Evolutionary conservation across 1,284 basidiomycete genomes (phyloP), one percentile per base, ranked within the genome.

Genomic region (Inonotus hispidus): DNA sequence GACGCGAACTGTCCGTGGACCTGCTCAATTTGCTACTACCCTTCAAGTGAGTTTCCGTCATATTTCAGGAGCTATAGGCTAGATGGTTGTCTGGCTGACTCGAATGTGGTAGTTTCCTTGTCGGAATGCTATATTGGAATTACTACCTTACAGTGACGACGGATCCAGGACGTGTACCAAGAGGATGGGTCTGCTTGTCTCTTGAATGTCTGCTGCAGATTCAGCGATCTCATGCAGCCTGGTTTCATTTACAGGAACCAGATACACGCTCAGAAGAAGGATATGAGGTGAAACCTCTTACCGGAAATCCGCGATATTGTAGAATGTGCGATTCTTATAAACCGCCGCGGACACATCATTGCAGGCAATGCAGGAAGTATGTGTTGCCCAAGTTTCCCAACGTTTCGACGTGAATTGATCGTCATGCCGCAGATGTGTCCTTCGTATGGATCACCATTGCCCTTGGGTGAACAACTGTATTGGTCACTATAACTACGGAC

Each of bases 371-470:
- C 72, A 87, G 88, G 70, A 82, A 82, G 81, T 93, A 72, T 61
- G 81, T 71, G n/a, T 43, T 49, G 45, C 39, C 32, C 23, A 41
- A 52, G 14, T 39, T n/a, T 32, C 3, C 32, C 8, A 32, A 3
- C n/a, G 23, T 49, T 39, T 11, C 29, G 49, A 56, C 21, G 19
- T 43, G 46, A 13, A 47, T 52, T 54, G n/a, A 39, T 21, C 60
- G 6, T 50, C 50, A 5, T 8, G 2, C 11, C 14, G 11, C 3
- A 92, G 89, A 71, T 92, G 90, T 72, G 80, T 93, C 7, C 79
- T 93, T 58, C 83, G 90, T 52, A 93, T 94, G 88, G 88, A 93
- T 75, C 94, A 97, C 68, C 94, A 96, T 68, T 96, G 94, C 71
- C 90, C 90, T 23, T 93, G 90, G 91, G 87, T 92, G 59, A 91